Evolutionary conservation across 2,329 filamentous ascomycete genomes (phyloP), one percentile per base, ranked within the genome.

Genomic region (Beauveria australis): DNA sequence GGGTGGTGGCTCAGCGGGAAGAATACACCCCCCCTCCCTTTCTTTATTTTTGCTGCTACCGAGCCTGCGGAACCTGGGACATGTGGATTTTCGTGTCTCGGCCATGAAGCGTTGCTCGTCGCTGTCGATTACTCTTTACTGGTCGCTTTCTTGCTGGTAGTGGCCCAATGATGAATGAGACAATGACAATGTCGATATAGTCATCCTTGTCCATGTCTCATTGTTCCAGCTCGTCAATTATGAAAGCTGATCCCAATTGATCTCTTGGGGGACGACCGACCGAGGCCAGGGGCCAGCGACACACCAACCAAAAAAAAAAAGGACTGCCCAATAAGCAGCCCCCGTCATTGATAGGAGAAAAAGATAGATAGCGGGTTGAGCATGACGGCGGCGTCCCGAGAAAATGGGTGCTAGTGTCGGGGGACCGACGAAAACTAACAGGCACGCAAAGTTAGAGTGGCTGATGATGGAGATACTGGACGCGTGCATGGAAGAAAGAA

Each of bases 341-440:
- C 8, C 53, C n/a, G 9, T 16, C 37, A 51, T 26, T 52, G 56
- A 59, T 59, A 59, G 47, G 40, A 51, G 46, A 24, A 24, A 24
- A n/a, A 16, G 40, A 41, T 14, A 46, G 53, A 56, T 56, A 56
- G 53, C 53, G 53, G 53, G 24, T 30, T 33, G 52, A 54, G 52
- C 53, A 54, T 8, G 52, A 40, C 41, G 30, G 55, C 55, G 55
- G 55, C 47, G 46, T 51, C 55, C 46, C 55, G 55, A 57, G 44
- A 40, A 55, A 30, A 22, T 19, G 19, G 22, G 53, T 14, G 33
- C 46, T 51, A 41, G 33, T 9, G 43, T 19, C 22, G 12, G 55
- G 47, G 56, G 47, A 51, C 30, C 43, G 56, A 59, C 56, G 56
- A 59, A 59, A 59, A 59, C 37, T 51, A 59, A 37, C 56, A 59